Percentiles rank a stretch among this genome's conserved stretches.
Evolutionary conservation across 208 protist species (phyloP).

Genomic region (Leishmania major): DNA sequence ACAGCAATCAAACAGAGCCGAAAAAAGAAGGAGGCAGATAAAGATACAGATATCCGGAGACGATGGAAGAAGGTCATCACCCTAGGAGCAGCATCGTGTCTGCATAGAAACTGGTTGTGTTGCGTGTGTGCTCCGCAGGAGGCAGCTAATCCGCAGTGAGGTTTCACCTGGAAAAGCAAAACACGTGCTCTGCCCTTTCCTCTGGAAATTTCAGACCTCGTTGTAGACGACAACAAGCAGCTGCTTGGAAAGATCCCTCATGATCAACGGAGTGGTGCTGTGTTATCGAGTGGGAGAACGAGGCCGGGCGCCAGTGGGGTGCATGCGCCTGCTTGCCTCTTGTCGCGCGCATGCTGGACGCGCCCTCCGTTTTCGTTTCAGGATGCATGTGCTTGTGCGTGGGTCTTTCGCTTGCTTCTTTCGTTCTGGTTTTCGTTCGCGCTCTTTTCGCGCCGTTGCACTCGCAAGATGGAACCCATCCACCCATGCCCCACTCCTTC

Average conservation of each 20-base stretch:
- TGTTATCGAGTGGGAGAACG: background rate
- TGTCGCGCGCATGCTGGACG: background rate
- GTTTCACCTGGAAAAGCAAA: too few species aligned
- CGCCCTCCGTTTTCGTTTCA: background rate
- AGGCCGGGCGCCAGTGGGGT: background rate
- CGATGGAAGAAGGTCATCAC: background rate
- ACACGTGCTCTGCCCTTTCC: background rate
- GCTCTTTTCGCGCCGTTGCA: background rate
- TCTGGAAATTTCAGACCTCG: background rate
- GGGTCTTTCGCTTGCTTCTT: too few species aligned
- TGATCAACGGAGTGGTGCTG: background rate
- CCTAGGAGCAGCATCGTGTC: background rate
- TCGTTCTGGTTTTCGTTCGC: background rate
- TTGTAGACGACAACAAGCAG: background rate
- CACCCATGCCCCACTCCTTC: background rate
- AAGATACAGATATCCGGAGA: background rate
- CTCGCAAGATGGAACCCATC: background rate
- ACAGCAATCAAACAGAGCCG: too few species aligned
- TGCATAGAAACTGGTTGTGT: background rate
- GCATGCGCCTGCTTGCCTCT: background rate
- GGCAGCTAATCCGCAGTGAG: background rate
- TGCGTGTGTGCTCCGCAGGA: background rate
- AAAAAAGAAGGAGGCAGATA: background rate
- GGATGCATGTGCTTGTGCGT: background rate
- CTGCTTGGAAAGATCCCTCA: too few species aligned